Base-by-base conservation (phyloP, 768 basidiomycete species). In the Psilocybe cyanescens region DNA sequence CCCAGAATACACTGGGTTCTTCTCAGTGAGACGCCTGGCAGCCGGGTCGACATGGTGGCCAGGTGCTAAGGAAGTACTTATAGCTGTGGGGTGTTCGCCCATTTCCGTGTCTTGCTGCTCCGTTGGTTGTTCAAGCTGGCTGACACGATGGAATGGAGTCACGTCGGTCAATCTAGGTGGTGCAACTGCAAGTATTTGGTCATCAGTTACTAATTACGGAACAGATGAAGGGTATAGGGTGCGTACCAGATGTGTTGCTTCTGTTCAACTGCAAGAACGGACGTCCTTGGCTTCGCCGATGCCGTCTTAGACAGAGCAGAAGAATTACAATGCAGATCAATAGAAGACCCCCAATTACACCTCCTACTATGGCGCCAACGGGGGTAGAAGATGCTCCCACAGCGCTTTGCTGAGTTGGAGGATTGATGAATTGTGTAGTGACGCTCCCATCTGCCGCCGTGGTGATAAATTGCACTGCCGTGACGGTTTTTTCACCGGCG, bases 351-450 rank as follows among this genome's bases (percentile, higher is more conserved):
- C 51, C 58, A 33, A 59, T 31, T 9, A 59, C 58, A 29, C 49
- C 58, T 28, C 58, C 58, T 4, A 47, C 39, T 2, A 59, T 59
- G 24, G 51, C 51, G 8, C 41, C 58, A 14, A 47, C 29, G 3
- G 39, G 41, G 14, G 51, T 24, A 8, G 51, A 53, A 8, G 58
- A 54, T 9, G 29, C 39, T 31, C 29, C 17, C n/a, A 31, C 28
- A 29, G 37, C 24, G 14, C 44, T 8, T 29, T 45, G 14, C 39
- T 8, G 57, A 28, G 33, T 11, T 16, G 41, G 33, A 24, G 55
- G n/a, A 5, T 19, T 50, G 49, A 44, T 24, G 2, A 7, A 17
- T 6, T 45, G 37, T 4, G 46, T 45, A 19, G 44, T 12, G 1
- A 47, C 58, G 11, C 16, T 53, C 29, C 44, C 51, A 53, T 53